Evolutionary conservation across 441 rosid species (phyloP), one percentile per base, ranked within the genome.

Genomic region (Aleurites moluccanus): DNA sequence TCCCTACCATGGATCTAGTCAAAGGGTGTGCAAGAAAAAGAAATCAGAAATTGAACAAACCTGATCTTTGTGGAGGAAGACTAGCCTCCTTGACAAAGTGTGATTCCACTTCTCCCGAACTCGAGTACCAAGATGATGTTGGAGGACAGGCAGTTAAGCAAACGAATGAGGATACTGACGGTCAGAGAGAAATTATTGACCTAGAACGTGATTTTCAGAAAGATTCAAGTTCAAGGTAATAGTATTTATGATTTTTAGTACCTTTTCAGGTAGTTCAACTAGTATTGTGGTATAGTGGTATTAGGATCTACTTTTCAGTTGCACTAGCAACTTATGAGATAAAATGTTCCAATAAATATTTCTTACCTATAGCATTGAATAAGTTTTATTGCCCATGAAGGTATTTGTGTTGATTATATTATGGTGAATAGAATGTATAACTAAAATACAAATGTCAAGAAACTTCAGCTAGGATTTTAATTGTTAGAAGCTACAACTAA

Each of bases 141-240:
- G 73, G 73, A 72, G 72, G 80, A 67, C 92, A 78, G 72, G 69
- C 75, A 77, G 70, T 79, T 67, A 57, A 77, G 74, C 86, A 67
- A 86, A 73, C 61, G 30, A 84, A 82, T 56, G 79, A 69, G 73
- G 82, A 83, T 33, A 40, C 50, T 42, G 78, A 77, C 79, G 79
- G 80, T 55, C 72, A 45, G 74, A 81, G 67, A 69, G 94, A 84
- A 72, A 80, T 74, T 75, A 84, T 86, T 67, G 92, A 92, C 75
- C 83, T 86, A 47, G 92, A 88, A 74, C 79, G 87, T 64, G 71
- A 73, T 72, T 82, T 77, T 77, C 87, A 75, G 63, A 85, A 81
- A 74, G 80, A 79, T 68, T 83, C 82, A 73, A 79, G 96, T 70
- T 83, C 82, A 72, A 79, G 96, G 98, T 96, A 91, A 87, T 79